Percentiles rank a stretch among this genome's conserved stretches.
These are phyloP conservation scores for Termitomyces sp. DNA, from an alignment of 768 basidiomycete genomes.

Conservation along the genomic window DNA sequence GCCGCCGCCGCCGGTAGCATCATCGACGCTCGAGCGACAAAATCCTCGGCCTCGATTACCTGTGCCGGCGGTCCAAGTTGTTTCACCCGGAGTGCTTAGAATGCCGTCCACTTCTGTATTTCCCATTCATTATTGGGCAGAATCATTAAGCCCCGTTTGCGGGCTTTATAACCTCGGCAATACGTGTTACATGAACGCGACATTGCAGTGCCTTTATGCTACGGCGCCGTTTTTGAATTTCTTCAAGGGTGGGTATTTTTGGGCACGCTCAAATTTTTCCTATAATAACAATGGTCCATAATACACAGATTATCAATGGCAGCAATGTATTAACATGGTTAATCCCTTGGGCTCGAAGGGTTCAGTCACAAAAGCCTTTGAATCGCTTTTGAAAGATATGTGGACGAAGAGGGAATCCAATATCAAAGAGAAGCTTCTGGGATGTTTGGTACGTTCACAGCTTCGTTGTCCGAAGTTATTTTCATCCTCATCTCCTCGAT, in stretches of 20 bases:
- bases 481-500: not conserved
- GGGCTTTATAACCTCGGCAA: slow-evolving; percentile 95
- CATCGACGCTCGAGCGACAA: slow-evolving; percentile 66
- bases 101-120: slow-evolving; percentile 59
- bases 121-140: slow-evolving; percentile 80
- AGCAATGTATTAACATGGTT: slow-evolving; percentile 72
- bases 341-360: slow-evolving; percentile 91
- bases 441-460: slow-evolving; percentile 72
- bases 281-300: not conserved
- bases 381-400: slow-evolving; percentile 77
- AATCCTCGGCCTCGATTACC: slow-evolving; percentile 62
- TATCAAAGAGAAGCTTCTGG: slow-evolving; percentile 55
- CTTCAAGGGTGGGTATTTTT: slow-evolving; percentile 65
- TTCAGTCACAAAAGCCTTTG: slow-evolving; percentile 73
- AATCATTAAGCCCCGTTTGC: slow-evolving; percentile 70
- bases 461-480: slow-evolving; percentile 28
- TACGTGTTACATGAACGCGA: slow-evolving; percentile 99
- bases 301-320: slow-evolving; percentile 69
- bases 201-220: slow-evolving; percentile 92
- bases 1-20: slow-evolving; percentile 75
- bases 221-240: slow-evolving; percentile 91
- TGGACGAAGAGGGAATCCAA: slow-evolving; percentile 85
- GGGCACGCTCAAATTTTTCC: not conserved
- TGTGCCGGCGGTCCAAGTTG: slow-evolving; percentile 25
- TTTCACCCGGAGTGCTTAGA: slow-evolving; percentile 53